Conservation (phyloP, 2,329 filamentous ascomycete genomes). For the Calonectria pseudoturangicola region DNA sequence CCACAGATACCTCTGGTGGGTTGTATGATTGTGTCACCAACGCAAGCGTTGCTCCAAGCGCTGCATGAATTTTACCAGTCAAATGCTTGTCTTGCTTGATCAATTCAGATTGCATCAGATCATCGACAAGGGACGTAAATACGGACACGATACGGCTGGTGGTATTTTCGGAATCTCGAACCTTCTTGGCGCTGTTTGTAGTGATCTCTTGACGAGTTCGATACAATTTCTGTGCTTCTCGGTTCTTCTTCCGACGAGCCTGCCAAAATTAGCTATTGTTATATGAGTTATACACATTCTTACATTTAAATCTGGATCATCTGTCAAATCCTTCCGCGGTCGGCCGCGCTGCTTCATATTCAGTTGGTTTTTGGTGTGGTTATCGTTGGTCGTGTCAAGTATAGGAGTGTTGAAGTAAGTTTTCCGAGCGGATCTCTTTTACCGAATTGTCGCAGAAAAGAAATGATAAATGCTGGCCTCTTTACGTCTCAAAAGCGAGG, state of each 20-base stretch:
- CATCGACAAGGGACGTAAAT: not conserved
- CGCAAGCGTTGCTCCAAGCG: not conserved
- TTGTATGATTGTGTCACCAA: not conserved
- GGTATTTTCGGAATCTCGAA: not conserved
- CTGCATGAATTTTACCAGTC: slow-evolving; percentile 2
- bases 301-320: not conserved
- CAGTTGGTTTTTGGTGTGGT: not conserved
- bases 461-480: too few species aligned
- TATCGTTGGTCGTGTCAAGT: not conserved
- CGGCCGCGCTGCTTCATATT: not conserved
- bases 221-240: not conserved
- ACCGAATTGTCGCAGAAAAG: too few species aligned
- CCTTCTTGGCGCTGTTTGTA: not conserved
- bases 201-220: not conserved
- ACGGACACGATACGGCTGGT: not conserved
- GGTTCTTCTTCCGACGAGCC: slow-evolving; percentile 2
- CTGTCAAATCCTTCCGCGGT: not conserved
- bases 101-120: not conserved
- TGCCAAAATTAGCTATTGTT: not conserved
- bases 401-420: too few species aligned
- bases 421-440: too few species aligned
- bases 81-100: not conserved
- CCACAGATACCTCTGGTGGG: not conserved
- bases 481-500: not conserved
- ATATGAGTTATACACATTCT: not conserved